Percentiles rank a stretch among this genome's conserved stretches.
Conservation (phyloP, 176 grass and related monocot genomes). For the Musa troglodytarum region DNA sequence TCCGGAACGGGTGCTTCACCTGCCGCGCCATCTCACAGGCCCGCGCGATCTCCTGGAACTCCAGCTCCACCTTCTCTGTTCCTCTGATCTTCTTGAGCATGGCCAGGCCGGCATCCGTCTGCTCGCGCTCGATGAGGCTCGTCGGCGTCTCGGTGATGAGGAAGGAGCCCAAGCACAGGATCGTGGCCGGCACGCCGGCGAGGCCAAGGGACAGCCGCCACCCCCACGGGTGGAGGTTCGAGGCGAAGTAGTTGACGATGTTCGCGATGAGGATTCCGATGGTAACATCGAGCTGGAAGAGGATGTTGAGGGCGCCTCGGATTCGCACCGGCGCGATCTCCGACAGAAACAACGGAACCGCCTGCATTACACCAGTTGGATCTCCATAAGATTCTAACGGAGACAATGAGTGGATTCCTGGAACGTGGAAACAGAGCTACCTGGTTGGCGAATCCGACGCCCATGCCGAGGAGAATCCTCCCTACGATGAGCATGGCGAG, state of each 20-base stretch:
- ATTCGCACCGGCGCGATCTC: neutral
- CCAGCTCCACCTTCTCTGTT: conserved; percentile 15
- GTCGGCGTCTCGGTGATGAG: conserved; percentile 30
- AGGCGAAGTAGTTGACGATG: conserved; percentile 4
- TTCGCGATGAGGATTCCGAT: conserved; percentile 13
- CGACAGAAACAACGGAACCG: conserved; percentile 10
- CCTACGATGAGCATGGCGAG: conserved; percentile 3
- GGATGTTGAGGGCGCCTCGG: conserved; percentile 9
- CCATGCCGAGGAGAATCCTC: conserved; percentile 15
- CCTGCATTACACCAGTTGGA: neutral
- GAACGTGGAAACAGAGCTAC: neutral
- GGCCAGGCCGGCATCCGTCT: neutral
- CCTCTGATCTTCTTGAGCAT: conserved; percentile 26
- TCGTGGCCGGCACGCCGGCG: neutral
- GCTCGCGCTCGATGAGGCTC: conserved; percentile 20
- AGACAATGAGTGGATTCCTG: too few relatives aligned
- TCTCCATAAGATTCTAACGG: too few relatives aligned
- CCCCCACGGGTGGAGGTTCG: neutral
- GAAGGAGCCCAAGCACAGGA: neutral
- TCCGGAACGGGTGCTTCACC: conserved; percentile 11
- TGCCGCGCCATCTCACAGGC: conserved; percentile 9
- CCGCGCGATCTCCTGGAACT: conserved; percentile 17
- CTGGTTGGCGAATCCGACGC: conserved; percentile 18
- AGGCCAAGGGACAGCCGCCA: conserved; percentile 15
- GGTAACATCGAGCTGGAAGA: conserved; percentile 4